Conservation (phyloP, 2,329 filamentous ascomycete genomes). For the Monosporascus cannonballus region DNA sequence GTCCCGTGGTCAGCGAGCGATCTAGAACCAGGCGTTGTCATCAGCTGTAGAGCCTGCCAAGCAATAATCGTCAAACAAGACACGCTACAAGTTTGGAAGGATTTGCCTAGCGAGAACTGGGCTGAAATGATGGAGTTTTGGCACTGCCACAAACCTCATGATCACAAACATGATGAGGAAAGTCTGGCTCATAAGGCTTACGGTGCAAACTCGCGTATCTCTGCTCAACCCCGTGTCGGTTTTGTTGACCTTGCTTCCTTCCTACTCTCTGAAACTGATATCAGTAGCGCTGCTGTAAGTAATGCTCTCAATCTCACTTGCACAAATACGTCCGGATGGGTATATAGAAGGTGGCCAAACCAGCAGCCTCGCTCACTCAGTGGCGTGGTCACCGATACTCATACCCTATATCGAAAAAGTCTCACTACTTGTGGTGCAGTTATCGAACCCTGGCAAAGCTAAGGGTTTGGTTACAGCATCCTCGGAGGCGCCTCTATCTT, state of each 20-base stretch:
- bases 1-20: conserved; percentile 53
- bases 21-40: conserved; percentile 29
- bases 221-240: conserved; percentile 59
- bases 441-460: conserved; percentile 30
- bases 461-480: conserved; percentile 33
- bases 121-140: conserved; percentile 99
- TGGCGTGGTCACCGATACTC: conserved; percentile 64
- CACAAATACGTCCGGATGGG: conserved; percentile 26
- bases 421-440: conserved; percentile 21
- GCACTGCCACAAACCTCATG: conserved; percentile 93
- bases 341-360: conserved; percentile 60
- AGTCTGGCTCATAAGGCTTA: conserved; percentile 64
- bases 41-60: conserved; percentile 39
- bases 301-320: conserved; percentile 3
- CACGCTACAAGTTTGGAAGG: conserved; percentile 65
- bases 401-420: conserved; percentile 51
- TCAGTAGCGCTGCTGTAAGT: conserved; percentile 38
- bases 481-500: conserved; percentile 31
- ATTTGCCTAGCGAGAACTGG: conserved; percentile 94
- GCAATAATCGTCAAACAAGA: conserved; percentile 31
- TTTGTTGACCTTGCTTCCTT: conserved; percentile 80
- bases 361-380: conserved; percentile 34
- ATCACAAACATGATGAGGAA: conserved; percentile 43
- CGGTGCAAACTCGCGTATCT: conserved; percentile 70
- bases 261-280: conserved; percentile 63